These are phyloP conservation scores for Cenococcum geophilum DNA, from an alignment of 495 filamentous ascomycete genomes.

Conservation along the genomic window DNA sequence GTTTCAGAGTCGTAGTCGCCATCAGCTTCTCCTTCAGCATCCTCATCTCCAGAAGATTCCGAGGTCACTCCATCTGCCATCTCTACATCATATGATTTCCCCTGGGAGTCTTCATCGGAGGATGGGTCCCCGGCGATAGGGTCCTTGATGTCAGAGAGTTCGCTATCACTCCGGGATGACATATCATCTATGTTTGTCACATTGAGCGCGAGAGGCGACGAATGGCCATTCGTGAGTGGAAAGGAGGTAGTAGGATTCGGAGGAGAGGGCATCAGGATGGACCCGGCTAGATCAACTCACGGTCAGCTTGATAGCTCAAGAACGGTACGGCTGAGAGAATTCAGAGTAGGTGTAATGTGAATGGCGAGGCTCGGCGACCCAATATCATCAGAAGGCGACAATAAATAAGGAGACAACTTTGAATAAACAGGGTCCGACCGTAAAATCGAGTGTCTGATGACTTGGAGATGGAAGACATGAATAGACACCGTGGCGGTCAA, in stretches of 20 bases:
- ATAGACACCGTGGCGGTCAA: conserved; percentile 16
- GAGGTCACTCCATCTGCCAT: conserved; percentile 45
- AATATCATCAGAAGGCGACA: conserved; percentile 24
- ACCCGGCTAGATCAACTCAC: conserved; percentile 34
- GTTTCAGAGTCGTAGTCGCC: conserved; percentile 70
- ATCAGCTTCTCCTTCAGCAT: conserved; percentile 66
- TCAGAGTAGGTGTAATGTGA: conserved; percentile 27
- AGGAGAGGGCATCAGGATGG: conserved; percentile 34
- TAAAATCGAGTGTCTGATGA: conserved; percentile 26
- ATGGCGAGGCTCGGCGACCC: conserved; percentile 34
- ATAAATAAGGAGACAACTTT: conserved; percentile 9
- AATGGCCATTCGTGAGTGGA: conserved; percentile 46
- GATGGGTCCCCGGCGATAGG: conserved; percentile 28
- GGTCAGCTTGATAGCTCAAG: conserved; percentile 36
- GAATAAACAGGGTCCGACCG: conserved; percentile 23
- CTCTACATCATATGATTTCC: conserved; percentile 33
- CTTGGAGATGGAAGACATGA: conserved; percentile 15
- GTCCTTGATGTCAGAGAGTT: conserved; percentile 38
- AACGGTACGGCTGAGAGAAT: conserved; percentile 23
- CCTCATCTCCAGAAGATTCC: conserved; percentile 51
- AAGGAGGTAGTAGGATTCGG: conserved; percentile 39
- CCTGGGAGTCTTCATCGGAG: conserved; percentile 24
- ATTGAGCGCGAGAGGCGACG: conserved; percentile 40
- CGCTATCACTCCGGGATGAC: conserved; percentile 48
- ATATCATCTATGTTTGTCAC: conserved; percentile 39